These are phyloP conservation scores for Meyerozyma smithsonii DNA, from an alignment of 1,139 yeast species.

Conservation along the genomic window DNA sequence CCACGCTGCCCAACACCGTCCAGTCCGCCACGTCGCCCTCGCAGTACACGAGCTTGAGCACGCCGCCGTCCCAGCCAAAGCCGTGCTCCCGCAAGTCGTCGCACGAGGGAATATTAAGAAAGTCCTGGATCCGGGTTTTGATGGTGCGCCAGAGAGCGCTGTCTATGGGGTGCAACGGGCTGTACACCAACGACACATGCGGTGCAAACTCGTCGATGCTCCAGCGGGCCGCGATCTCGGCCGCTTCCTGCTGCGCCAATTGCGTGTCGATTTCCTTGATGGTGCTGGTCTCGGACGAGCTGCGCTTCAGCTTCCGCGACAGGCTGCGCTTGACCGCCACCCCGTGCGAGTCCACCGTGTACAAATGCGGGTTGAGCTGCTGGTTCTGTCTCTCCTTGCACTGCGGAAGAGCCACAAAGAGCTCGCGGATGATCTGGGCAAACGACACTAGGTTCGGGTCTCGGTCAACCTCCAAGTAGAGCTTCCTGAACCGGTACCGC, in stretches of 20 bases:
- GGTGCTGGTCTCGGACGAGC: neutral
- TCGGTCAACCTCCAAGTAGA: slow-evolving; percentile 52
- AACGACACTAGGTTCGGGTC: slow-evolving; percentile 59
- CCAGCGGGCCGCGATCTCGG: slow-evolving; percentile 50
- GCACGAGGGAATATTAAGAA: slow-evolving; percentile 50
- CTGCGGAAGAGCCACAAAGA: slow-evolving; percentile 49
- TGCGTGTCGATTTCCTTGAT: slow-evolving; percentile 23
- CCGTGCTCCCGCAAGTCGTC: slow-evolving; percentile 34
- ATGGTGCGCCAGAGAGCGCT: slow-evolving; percentile 67
- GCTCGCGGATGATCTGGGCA: slow-evolving; percentile 66
- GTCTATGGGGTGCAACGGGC: slow-evolving; percentile 62
- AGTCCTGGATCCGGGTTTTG: slow-evolving; percentile 65
- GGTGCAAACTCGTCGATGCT: slow-evolving; percentile 57
- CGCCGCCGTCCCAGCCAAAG: slow-evolving; percentile 62
- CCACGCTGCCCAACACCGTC: slow-evolving; percentile 61
- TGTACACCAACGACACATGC: slow-evolving; percentile 69
- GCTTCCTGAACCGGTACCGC: slow-evolving; percentile 38
- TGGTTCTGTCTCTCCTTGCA: slow-evolving; percentile 33
- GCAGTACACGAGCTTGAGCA: slow-evolving; percentile 63
- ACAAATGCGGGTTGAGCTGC: slow-evolving; percentile 37
- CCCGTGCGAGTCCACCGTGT: slow-evolving; percentile 33
- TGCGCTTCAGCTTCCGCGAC: slow-evolving; percentile 17
- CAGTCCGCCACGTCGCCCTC: slow-evolving; percentile 75
- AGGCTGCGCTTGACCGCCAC: slow-evolving; percentile 22
- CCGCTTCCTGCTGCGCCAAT: slow-evolving; percentile 24